Conservation (phyloP, 257 asterid species). For the Cinchona pubescens region DNA sequence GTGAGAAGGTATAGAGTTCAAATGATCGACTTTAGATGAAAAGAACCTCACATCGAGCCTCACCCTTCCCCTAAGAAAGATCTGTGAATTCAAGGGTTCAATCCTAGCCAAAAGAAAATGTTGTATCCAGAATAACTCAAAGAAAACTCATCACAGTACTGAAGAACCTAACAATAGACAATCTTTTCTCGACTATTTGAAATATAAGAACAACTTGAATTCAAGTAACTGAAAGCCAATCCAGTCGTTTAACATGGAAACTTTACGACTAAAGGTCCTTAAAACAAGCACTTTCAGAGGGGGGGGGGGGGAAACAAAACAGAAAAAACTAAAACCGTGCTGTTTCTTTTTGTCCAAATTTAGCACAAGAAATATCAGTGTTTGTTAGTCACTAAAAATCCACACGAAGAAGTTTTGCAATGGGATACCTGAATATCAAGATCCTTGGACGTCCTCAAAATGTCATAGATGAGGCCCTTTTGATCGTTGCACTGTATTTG, state of each 20-base stretch:
- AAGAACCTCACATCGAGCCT: background rate
- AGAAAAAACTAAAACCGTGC: background rate
- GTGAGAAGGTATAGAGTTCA: background rate
- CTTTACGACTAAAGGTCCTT: background rate
- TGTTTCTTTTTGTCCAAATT: background rate
- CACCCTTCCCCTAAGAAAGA: background rate
- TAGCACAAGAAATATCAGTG: background rate
- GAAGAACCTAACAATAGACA: background rate
- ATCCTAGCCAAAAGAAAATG: background rate
- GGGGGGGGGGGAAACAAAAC: too few relatives aligned
- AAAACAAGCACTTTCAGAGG: background rate
- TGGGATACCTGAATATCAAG: slow-evolving; percentile 41
- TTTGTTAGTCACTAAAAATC: background rate
- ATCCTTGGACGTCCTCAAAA: slow-evolving; percentile 50
- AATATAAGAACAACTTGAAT: background rate
- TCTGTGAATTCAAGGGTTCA: background rate
- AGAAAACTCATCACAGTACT: background rate
- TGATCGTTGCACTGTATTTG: slow-evolving; percentile 52
- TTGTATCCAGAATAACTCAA: background rate
- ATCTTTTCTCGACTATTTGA: background rate
- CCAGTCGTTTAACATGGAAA: background rate
- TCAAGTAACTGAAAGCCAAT: background rate
- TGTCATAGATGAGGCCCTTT: slow-evolving; percentile 51
- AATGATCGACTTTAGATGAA: too few relatives aligned
- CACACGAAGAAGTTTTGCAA: background rate